A percentile compares a stretch with the other conserved stretches of the same genome.
Evolutionary conservation across 2,329 filamentous ascomycete genomes (phyloP).

Genomic region (Blastomyces percursus): DNA sequence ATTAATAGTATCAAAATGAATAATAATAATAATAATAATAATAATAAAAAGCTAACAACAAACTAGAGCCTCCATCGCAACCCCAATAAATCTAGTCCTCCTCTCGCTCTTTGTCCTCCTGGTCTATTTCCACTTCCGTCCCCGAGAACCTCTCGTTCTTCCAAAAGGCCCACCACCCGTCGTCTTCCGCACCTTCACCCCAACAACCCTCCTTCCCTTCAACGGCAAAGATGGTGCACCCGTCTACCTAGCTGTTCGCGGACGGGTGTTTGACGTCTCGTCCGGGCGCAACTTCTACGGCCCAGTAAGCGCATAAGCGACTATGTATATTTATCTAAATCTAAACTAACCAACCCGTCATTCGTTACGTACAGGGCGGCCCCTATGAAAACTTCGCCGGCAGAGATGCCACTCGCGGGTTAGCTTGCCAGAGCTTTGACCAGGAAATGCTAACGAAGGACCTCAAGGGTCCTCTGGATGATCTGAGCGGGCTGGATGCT

Average conservation of each 20-base stretch:
- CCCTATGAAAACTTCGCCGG: conserved; percentile 96
- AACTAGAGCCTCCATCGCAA: conserved; percentile 43
- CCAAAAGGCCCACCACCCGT: conserved; percentile 52
- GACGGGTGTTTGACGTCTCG: conserved; percentile 82
- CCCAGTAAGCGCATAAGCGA: conserved; percentile 38
- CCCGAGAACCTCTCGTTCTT: conserved; percentile 41
- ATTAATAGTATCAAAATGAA: background rate
- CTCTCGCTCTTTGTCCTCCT: conserved; percentile 47
- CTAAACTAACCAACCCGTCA: background rate
- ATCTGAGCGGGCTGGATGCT: conserved; percentile 55
- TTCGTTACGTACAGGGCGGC: conserved; percentile 46
- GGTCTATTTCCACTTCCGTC: conserved; percentile 49
- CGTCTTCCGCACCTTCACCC: conserved; percentile 77
- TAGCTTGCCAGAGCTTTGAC: conserved; percentile 89
- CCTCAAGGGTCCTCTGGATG: conserved; percentile 70
- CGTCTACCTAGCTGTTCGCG: conserved; percentile 84
- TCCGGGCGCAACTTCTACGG: conserved; percentile 89
- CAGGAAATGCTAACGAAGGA: conserved; percentile 91
- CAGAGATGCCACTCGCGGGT: conserved; percentile 73
- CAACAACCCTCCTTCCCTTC: conserved; percentile 72
- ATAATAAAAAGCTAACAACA: background rate
- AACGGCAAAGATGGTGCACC: conserved; percentile 64
- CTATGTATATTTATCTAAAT: background rate
- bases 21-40: background rate
- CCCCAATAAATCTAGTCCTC: conserved; percentile 52